Percentiles rank a stretch among this genome's conserved stretches.
Evolutionary conservation across 2,329 filamentous ascomycete species (phyloP).

Genomic region (Pseudogymnoascus sp.): DNA sequence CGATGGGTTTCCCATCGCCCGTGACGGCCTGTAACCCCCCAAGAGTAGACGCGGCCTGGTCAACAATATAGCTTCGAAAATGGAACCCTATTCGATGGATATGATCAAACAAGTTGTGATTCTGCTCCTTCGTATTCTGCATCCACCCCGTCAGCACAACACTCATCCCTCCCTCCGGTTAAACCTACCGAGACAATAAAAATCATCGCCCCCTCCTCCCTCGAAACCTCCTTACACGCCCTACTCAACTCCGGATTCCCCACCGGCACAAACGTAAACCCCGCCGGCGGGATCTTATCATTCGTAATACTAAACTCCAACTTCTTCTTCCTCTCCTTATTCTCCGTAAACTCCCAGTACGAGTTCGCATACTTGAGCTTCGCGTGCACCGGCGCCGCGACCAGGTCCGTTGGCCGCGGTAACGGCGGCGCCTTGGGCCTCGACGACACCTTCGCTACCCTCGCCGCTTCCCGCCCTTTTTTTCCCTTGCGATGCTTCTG

Average conservation of each 20-base stretch:
- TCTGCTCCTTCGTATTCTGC: constrained; percentile 21
- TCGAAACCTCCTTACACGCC: constrained; percentile 55
- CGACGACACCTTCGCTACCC: constrained; percentile 19
- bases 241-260: constrained; percentile 53
- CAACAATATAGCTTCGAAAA: constrained; percentile 49
- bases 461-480: constrained; percentile 17
- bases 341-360: constrained; percentile 57
- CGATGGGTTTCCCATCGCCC: constrained; percentile 20
- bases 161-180: neutral
- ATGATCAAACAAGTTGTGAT: constrained; percentile 32
- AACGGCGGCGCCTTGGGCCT: constrained; percentile 19
- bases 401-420: constrained; percentile 23
- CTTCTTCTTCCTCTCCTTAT: constrained; percentile 55
- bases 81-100: constrained; percentile 53
- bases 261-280: constrained; percentile 54
- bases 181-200: constrained; percentile 57
- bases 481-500: constrained; percentile 10
- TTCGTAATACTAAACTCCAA: constrained; percentile 40
- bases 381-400: constrained; percentile 25
- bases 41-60: constrained; percentile 38
- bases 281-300: constrained; percentile 44
- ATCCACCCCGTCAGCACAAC: neutral
- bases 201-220: constrained; percentile 53
- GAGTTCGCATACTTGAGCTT: constrained; percentile 41
- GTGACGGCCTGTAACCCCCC: constrained; percentile 23